Base-by-base conservation (phyloP, 2,329 filamentous ascomycete species). In the Thyridium curvatum region DNA sequence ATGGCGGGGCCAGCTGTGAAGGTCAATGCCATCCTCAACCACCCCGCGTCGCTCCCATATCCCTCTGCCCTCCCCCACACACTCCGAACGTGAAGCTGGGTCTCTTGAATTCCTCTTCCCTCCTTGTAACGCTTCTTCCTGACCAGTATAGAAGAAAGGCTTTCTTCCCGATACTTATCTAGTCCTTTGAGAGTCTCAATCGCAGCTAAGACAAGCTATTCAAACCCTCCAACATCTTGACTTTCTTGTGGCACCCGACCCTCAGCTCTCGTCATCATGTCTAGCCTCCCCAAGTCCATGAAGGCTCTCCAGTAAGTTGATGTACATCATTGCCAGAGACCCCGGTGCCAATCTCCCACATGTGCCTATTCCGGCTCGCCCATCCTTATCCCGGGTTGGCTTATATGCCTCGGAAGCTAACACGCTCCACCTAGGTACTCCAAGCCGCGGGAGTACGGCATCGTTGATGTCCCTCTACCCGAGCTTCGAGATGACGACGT, bases 381-480 rank as follows among this genome's bases (percentile, higher is more conserved):
- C n/a, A 30, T 9, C n/a, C 35, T n/a, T 14, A 18, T n/a, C 21
- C n/a, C n/a, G n/a, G n/a, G n/a, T n/a, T n/a, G n/a, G n/a, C n/a
- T n/a, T n/a, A n/a, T n/a, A 26, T 6, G 10, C 18, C 9, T 12
- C 13, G 12, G 14, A 18, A 14, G 15, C 18, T 12, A 16, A 21
- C 26, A 18, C 28, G 7, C n/a, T 3, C 10, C 12, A 14, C 30
- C 4, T 18, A 52, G 46, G 28, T 50, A 52, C 43, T 50, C 49
- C 35, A 44, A 50, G 39, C 45, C 48, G 16, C 29, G 30, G n/a
- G 35, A 15, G 32, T 15, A 33, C 32, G 21, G 21, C 46, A 70
- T 83, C 42, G 77, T 82, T 47, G 64, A 76, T 10, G 72, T 82
- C 29, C 77, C 79, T 46, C 70, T 83, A 7, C 79, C 79, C 15